phyloP scores from a whole-genome alignment of 768 basidiomycete genomes.

The Podaxis mareebaensis region DNA sequence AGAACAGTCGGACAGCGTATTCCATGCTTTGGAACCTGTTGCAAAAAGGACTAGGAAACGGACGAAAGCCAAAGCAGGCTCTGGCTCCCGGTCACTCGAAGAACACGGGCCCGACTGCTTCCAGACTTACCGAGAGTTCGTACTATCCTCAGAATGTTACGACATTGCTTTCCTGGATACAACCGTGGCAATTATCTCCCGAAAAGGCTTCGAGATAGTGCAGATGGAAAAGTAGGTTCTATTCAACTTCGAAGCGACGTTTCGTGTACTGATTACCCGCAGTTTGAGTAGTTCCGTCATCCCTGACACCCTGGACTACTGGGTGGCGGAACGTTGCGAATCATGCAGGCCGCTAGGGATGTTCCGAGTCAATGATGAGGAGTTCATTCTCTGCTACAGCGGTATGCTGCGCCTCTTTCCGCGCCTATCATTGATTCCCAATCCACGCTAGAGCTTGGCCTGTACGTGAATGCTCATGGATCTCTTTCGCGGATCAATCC shows the following conservation, averaged over 20 bases:
- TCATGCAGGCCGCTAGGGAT: conserved; percentile 84
- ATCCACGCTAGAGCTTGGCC: conserved; percentile 69
- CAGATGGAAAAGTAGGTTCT: conserved; percentile 79
- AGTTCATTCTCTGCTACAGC: conserved; percentile 88
- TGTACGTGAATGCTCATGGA: conserved; percentile 92
- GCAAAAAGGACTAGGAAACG: conserved; percentile 81
- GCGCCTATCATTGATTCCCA: neutral
- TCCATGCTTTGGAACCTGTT: conserved; percentile 92
- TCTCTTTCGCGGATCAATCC: conserved; percentile 69
- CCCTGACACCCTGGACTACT: conserved; percentile 69
- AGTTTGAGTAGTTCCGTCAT: conserved; percentile 89
- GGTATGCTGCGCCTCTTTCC: conserved; percentile 44
- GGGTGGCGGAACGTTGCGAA: conserved; percentile 77
- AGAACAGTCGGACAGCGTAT: conserved; percentile 73
- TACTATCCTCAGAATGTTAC: conserved; percentile 81
- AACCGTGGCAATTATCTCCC: conserved; percentile 87
- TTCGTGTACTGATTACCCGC: conserved; percentile 6
- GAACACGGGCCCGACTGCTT: conserved; percentile 85
- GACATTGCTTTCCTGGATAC: conserved; percentile 89
- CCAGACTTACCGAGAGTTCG: conserved; percentile 86
- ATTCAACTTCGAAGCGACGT: neutral
- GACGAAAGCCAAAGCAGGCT: conserved; percentile 57
- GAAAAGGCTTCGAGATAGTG: conserved; percentile 98
- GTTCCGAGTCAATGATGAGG: conserved; percentile 84
- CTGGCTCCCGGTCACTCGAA: conserved; percentile 50